Percentiles rank a stretch among this genome's conserved stretches.
These are phyloP conservation scores for Elsinoe arachidis DNA, from an alignment of 2,329 filamentous ascomycete species.

Conservation along the genomic window DNA sequence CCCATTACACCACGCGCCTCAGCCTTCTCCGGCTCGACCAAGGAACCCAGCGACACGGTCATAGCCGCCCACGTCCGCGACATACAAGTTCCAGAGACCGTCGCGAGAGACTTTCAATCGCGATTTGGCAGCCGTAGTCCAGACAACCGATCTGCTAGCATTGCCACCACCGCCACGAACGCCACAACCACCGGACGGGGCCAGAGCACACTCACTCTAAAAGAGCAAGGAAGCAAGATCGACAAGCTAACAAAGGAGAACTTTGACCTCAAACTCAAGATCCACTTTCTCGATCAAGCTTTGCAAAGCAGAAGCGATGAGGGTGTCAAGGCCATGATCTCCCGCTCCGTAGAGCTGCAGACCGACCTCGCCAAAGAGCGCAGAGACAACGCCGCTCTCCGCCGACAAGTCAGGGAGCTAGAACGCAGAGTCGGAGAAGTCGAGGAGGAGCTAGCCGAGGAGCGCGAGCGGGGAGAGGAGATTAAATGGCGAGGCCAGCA, in stretches of 20 bases:
- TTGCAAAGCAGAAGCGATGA: slow-evolving; percentile 91
- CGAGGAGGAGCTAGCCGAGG: slow-evolving; percentile 43
- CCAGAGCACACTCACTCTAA: slow-evolving; percentile 59
- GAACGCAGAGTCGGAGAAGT: slow-evolving; percentile 65
- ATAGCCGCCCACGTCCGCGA: slow-evolving; percentile 82
- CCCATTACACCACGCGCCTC: slow-evolving; percentile 62
- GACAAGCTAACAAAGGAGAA: slow-evolving; percentile 96
- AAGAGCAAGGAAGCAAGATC: slow-evolving; percentile 96
- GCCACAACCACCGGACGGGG: slow-evolving; percentile 24
- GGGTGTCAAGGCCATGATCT: slow-evolving; percentile 95
- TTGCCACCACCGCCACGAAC: slow-evolving; percentile 18
- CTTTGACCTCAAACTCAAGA: slow-evolving; percentile 93
- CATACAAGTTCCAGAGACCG: slow-evolving; percentile 80
- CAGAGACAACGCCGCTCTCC: slow-evolving; percentile 78
- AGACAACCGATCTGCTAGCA: slow-evolving; percentile 45
- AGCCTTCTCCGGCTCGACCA: slow-evolving; percentile 34
- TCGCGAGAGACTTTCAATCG: slow-evolving; percentile 76
- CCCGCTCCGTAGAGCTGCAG: slow-evolving; percentile 91
- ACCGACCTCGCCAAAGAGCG: slow-evolving; percentile 81
- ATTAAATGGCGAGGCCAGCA: slow-evolving; percentile 34
- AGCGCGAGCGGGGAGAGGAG: slow-evolving; percentile 35
- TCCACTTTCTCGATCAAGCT: slow-evolving; percentile 92
- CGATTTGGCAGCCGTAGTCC: slow-evolving; percentile 56
- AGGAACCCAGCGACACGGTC: slow-evolving; percentile 74
- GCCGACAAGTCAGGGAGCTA: slow-evolving; percentile 73